Base-by-base conservation (phyloP, 805 yeast species). In the Kodamaea kaohsiungensis region DNA sequence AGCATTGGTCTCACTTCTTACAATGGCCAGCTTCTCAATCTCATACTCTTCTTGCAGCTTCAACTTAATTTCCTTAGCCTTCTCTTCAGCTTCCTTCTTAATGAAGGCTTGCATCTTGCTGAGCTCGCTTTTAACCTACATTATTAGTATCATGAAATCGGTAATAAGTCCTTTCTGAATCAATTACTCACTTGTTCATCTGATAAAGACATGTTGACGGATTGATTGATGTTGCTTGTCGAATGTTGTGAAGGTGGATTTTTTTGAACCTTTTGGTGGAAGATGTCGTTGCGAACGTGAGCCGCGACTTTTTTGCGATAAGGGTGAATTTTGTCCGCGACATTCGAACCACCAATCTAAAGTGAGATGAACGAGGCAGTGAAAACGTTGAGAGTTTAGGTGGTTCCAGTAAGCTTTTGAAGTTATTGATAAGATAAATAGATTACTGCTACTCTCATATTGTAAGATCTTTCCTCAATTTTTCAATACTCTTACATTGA, bases 21-120 rank as follows among this genome's bases (percentile, higher is more conserved):
- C 98, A 67, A 95, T 86, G 54, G 91, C 85, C 18, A 97, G 93
- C 80, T 95, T 95, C 72, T 95, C 99, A 66, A 95, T 92, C 75
- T 95, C 98, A 71, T 93, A 95, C 77, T 95, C 99, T 75, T 95
- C 99, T 71, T 96, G 97, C 45, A 98, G 97, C 79, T 95, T 96
- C 66, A 95, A 80, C 70, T 82, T 86, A 68, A 95, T 91, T 75
- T 95, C 99, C 72, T 89, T 90, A 62, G 98, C 97, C 78, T 95
- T 95, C 74, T 95, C 99, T 67, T 92, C 96, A 40, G 99, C 99
- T 78, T 95, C 99, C 83, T 93, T 95, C 77, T 88, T 90, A 83
- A 95, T 95, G 86, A 95, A 95, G 69, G 96, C 92, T 71, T 93
- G 96, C 98, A 95, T 95, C 81, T 95, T 95, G 72, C 87, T 86